phyloP scores from a whole-genome alignment of 23 red algal genomes.

The Gracilariopsis chorda region DNA sequence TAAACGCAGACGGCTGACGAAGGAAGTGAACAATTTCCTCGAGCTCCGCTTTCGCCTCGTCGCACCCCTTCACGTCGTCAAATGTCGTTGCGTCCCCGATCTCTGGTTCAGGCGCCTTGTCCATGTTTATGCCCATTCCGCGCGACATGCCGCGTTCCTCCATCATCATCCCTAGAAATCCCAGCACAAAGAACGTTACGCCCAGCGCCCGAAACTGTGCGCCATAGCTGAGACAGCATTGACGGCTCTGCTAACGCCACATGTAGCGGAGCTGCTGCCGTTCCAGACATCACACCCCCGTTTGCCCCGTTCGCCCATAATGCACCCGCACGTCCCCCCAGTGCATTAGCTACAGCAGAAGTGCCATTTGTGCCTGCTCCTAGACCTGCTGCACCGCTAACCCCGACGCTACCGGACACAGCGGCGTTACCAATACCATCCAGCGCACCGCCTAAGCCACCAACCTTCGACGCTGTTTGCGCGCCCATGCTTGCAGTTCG shows the following conservation, averaged over 20 bases:
- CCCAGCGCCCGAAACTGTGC: conserved; percentile 79
- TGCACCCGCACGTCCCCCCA: background rate
- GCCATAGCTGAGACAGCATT: conserved; percentile 84
- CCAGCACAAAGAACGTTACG: conserved; percentile 85
- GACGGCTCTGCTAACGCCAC: conserved; percentile 95
- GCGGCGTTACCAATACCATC: background rate
- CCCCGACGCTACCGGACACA: background rate
- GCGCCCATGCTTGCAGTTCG: background rate
- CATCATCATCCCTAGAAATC: conserved; percentile 87
- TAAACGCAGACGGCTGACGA: conserved; percentile 79
- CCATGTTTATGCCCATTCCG: conserved; percentile 80
- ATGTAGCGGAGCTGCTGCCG: conserved; percentile 67
- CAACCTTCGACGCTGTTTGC: background rate
- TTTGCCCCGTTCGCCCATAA: background rate
- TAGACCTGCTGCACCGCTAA: background rate
- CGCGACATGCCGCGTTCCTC: conserved; percentile 89
- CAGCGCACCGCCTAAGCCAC: background rate
- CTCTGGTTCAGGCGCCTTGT: conserved; percentile 87
- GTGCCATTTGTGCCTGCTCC: background rate
- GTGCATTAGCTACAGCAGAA: background rate
- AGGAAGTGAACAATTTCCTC: conserved; percentile 97
- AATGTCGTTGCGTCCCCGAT: conserved; percentile 64
- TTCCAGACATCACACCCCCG: conserved; percentile 12
- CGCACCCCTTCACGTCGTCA: conserved; percentile 98
- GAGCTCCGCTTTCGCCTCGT: conserved; percentile 98